Evolutionary conservation across 768 basidiomycete genomes (phyloP).

Genomic region (Podaxis pistillaris): DNA sequence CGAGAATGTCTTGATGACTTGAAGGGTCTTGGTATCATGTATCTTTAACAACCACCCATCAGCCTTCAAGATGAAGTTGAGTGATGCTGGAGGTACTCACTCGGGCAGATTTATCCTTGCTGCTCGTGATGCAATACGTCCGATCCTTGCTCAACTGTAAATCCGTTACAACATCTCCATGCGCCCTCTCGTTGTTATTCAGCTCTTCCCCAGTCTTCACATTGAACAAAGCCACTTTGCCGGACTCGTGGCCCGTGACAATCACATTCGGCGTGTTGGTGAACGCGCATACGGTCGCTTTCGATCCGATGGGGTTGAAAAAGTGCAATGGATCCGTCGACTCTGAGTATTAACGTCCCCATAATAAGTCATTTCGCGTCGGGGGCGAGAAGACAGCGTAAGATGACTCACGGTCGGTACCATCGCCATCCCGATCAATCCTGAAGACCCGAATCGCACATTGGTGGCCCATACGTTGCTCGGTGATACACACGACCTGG

Average conservation of each 20-base stretch:
- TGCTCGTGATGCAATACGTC: conserved; percentile 93
- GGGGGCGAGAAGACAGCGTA: neutral
- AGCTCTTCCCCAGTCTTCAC: conserved; percentile 84
- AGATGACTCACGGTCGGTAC: conserved; percentile 68
- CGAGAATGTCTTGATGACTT: conserved; percentile 88
- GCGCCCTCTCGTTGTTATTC: conserved; percentile 81
- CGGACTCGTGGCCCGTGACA: conserved; percentile 95
- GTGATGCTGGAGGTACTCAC: conserved; percentile 40
- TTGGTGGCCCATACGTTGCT: conserved; percentile 93
- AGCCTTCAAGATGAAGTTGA: neutral
- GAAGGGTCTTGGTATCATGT: conserved; percentile 86
- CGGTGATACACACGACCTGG: conserved; percentile 89
- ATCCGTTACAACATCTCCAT: conserved; percentile 86
- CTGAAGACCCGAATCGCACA: conserved; percentile 89
- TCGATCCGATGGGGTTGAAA: conserved; percentile 89
- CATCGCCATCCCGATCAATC: conserved; percentile 82
- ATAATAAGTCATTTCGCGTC: neutral
- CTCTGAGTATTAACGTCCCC: conserved; percentile 45
- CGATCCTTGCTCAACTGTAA: conserved; percentile 87
- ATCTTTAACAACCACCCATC: conserved; percentile 41
- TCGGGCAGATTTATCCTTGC: conserved; percentile 95
- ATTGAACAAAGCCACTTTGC: conserved; percentile 92
- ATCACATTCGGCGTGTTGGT: conserved; percentile 74
- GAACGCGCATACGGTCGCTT: conserved; percentile 96
- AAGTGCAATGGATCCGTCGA: conserved; percentile 68